These are phyloP conservation scores for Turnera subulata DNA, from an alignment of 345 rosid species.

Conservation along the genomic window DNA sequence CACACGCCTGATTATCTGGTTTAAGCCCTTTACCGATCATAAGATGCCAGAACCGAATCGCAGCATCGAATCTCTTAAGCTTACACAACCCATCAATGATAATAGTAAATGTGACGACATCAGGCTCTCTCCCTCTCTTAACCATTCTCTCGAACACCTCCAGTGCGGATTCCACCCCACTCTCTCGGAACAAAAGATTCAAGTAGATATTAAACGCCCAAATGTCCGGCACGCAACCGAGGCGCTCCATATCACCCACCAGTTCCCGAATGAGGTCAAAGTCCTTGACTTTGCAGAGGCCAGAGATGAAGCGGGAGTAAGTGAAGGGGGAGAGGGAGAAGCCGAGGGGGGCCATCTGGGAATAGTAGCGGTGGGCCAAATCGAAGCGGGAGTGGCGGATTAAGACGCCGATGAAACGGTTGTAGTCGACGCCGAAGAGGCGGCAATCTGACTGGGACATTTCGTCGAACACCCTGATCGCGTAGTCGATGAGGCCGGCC, in stretches of 20 bases:
- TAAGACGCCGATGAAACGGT: slow-evolving; percentile 80
- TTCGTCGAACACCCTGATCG: slow-evolving; percentile 84
- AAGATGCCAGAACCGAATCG: slow-evolving; percentile 54
- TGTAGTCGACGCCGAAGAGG: slow-evolving; percentile 70
- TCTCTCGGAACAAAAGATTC: slow-evolving; percentile 62
- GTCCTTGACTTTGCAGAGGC: slow-evolving; percentile 60
- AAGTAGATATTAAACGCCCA: slow-evolving; percentile 80
- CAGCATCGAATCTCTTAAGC: slow-evolving; percentile 46
- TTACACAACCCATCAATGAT: slow-evolving; percentile 65
- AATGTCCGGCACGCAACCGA: slow-evolving; percentile 62
- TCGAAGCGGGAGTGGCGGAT: slow-evolving; percentile 59
- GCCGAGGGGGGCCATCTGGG: slow-evolving; percentile 57
- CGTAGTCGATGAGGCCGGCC: slow-evolving; percentile 67
- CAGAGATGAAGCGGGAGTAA: slow-evolving; percentile 88
- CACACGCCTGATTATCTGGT: slow-evolving; percentile 64
- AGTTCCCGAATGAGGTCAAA: slow-evolving; percentile 53
- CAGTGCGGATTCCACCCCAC: slow-evolving; percentile 46
- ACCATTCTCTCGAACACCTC: slow-evolving; percentile 54
- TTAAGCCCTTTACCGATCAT: slow-evolving; percentile 56
- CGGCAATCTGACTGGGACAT: slow-evolving; percentile 77
- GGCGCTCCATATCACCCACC: slow-evolving; percentile 61
- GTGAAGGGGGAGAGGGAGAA: slow-evolving; percentile 80
- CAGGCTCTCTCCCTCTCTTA: slow-evolving; percentile 66
- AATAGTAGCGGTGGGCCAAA: slow-evolving; percentile 58
- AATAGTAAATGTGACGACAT: slow-evolving; percentile 81